Evolutionary conservation across 179 eudicot species (phyloP).

Genomic region (Pouteria campechiana): DNA sequence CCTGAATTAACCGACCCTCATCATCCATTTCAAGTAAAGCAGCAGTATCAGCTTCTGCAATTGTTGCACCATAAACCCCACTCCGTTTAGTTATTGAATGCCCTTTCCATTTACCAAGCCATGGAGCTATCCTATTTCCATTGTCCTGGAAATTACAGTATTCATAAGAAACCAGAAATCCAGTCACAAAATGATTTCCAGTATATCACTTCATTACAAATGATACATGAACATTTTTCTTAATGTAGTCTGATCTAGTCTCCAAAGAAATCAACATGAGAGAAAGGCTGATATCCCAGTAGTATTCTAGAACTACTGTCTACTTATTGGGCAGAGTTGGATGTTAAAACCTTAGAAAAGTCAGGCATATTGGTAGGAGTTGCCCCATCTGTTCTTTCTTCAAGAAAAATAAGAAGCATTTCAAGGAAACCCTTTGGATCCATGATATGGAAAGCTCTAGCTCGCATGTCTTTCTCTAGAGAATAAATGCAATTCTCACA

Average conservation of each 20-base stretch:
- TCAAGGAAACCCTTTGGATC: slow-evolving; percentile 74
- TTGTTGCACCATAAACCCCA: slow-evolving; percentile 92
- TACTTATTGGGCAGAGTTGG: too few species aligned
- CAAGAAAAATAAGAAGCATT: slow-evolving; percentile 83
- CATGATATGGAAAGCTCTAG: slow-evolving; percentile 88
- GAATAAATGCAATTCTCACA: slow-evolving; percentile 90
- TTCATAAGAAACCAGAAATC: too few species aligned
- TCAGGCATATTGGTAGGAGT: slow-evolving; percentile 39
- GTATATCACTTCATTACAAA: too few species aligned
- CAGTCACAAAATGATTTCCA: too few species aligned
- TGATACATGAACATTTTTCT: too few species aligned
- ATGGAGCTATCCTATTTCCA: slow-evolving; percentile 43
- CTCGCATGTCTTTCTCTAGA: slow-evolving; percentile 53
- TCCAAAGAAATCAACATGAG: too few species aligned
- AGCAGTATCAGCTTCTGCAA: slow-evolving; percentile 60
- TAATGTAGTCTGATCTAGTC: too few species aligned
- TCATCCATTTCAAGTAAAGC: slow-evolving; percentile 49
- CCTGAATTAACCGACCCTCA: slow-evolving; percentile 72
- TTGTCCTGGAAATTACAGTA: slow-evolving; percentile 44
- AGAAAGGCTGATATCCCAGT: too few species aligned
- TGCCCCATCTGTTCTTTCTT: slow-evolving; percentile 39
- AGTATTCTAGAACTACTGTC: too few species aligned
- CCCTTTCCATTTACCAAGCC: slow-evolving; percentile 93
- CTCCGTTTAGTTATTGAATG: slow-evolving; percentile 78
- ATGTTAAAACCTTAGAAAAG: slow-evolving; percentile 44